These are phyloP conservation scores for Xylaria venustula DNA, from an alignment of 495 filamentous ascomycete genomes.

Conservation along the genomic window DNA sequence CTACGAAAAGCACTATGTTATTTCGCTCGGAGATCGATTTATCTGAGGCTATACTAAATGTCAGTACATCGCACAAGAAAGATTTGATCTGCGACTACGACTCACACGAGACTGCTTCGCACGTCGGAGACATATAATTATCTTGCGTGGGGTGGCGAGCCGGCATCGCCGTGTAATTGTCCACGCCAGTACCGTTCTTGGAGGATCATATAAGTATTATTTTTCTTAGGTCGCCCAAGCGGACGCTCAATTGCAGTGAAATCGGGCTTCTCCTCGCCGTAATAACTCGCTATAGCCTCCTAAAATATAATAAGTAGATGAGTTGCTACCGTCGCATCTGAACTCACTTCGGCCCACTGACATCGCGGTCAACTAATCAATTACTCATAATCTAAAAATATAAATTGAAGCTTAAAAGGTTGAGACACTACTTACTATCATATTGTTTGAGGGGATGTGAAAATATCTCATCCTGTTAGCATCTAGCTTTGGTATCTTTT, in stretches of 20 bases:
- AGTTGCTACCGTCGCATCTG: background rate
- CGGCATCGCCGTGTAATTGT: conserved; percentile 22
- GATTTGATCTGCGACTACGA: too few relatives aligned
- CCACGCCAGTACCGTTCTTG: conserved; percentile 22
- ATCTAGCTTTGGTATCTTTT: background rate
- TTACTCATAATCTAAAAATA: background rate
- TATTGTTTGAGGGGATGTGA: conserved; percentile 28
- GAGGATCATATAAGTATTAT: conserved; percentile 17
- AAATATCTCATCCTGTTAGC: conserved; percentile 11
- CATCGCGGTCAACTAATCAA: background rate
- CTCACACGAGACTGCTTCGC: conserved; percentile 30
- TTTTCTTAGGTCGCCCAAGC: conserved; percentile 2
- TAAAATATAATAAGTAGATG: background rate
- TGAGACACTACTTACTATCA: conserved; percentile 16
- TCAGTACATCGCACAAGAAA: too few relatives aligned
- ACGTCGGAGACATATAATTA: conserved; percentile 39
- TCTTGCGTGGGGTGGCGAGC: conserved; percentile 31
- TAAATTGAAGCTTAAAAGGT: background rate
- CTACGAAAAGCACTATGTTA: conserved; percentile 41
- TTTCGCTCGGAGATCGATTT: conserved; percentile 21
- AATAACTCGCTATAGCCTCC: conserved; percentile 21
- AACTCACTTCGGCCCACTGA: conserved; percentile 26
- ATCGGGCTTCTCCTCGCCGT: conserved; percentile 11
- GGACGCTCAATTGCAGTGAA: conserved; percentile 7
- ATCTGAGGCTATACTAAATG: background rate